Base-by-base conservation (phyloP, 140 eudicot species). In the Cichorium intybus region DNA sequence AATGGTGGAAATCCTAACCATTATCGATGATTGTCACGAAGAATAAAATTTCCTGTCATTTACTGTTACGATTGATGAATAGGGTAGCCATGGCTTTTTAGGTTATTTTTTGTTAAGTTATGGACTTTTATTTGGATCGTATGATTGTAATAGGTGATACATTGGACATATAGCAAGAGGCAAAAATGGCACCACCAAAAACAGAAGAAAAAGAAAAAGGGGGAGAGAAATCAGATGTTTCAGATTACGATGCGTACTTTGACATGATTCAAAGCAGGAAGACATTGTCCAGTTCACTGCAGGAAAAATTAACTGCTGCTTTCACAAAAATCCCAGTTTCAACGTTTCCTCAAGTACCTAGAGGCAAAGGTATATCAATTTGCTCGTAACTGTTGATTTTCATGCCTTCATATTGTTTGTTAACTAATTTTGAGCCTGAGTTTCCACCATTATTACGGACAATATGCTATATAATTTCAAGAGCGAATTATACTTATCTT, bases 301-400 rank as follows among this genome's bases (percentile, higher is more conserved):
- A 93, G 70, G 93, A 93, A 55, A 62, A 87, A 12, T 65, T 93
- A 37, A 85, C 96, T 3, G 76, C 77, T 53, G 93, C 99, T 33
- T 93, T 92, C 34, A 58, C 89, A 2, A 82, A 26, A 26, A 83
- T 92, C 14, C 89, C 96, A 0, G 99, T 85, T 77, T 88, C 95
- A 6, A 83, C 99, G n/a, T 92, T 92, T 66, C 99, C 99, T 1
- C 79, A 72, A 60, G 96, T 92, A 23, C 79, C 86, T 35, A 79
- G 90, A 56, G 96, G 99, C 69, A 85, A 85, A 88, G 99, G 98
- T 92, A 59, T 48, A 24, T 37, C 37, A 17, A 18, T 50, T 21
- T 14, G 6, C 33, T 7, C 15, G 4, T 16, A 23, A 14, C 10
- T 54, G 14, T 56, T 47, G 1, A 29, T 16, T 46, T 55, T 26